phyloP scores from a whole-genome alignment of 306 rosid species.

The Rubus idaeus region DNA sequence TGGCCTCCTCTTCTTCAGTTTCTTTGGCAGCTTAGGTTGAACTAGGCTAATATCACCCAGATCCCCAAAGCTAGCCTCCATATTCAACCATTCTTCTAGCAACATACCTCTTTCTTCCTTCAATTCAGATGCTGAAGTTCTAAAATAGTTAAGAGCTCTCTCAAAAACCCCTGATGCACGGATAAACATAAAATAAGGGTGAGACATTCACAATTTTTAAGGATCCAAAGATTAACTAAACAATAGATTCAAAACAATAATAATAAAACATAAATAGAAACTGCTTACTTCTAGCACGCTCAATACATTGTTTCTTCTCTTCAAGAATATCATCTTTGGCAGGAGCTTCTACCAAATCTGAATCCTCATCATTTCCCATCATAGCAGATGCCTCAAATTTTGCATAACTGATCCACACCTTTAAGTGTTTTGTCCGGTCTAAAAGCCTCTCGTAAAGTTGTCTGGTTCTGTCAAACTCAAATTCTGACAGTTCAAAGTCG shows the following conservation, averaged over 20 bases:
- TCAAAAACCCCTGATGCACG: conserved; percentile 75
- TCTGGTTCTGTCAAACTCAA: conserved; percentile 80
- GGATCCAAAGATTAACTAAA: conserved; percentile 14
- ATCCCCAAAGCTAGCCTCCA: conserved; percentile 71
- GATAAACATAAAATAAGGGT: neutral
- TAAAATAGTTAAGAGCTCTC: conserved; percentile 67
- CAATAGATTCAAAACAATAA: neutral
- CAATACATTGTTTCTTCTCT: conserved; percentile 59
- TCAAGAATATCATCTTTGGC: conserved; percentile 32
- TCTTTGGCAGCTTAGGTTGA: conserved; percentile 85
- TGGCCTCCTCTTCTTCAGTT: conserved; percentile 82
- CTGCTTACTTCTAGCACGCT: conserved; percentile 72
- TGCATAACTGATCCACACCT: conserved; percentile 87
- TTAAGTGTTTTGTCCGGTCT: conserved; percentile 88
- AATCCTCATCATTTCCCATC: conserved; percentile 27
- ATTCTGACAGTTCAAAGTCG: conserved; percentile 82
- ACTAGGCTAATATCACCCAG: conserved; percentile 77
- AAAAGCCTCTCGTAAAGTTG: conserved; percentile 79
- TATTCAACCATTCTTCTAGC: conserved; percentile 85
- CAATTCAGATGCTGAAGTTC: conserved; percentile 84
- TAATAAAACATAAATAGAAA: conserved; percentile 17
- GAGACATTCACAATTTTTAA: neutral
- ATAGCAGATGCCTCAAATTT: conserved; percentile 80
- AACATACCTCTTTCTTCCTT: conserved; percentile 96
- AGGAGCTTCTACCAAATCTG: conserved; percentile 35